Evolutionary conservation across 2,329 filamentous ascomycete species (phyloP).

Genomic region (Talaromyces sp.): DNA sequence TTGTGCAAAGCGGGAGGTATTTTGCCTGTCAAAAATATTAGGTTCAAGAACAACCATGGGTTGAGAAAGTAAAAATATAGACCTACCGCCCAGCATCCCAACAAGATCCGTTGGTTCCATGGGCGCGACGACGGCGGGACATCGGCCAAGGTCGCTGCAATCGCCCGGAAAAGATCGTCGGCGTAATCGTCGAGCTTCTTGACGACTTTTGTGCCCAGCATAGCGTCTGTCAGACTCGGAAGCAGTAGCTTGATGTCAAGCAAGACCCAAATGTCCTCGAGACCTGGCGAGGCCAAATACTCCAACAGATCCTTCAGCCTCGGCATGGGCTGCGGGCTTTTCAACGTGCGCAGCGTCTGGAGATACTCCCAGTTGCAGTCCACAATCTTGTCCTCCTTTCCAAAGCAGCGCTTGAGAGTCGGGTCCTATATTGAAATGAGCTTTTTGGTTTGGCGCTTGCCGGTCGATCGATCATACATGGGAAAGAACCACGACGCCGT

Average conservation of each 20-base stretch:
- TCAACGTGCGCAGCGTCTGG: conserved; percentile 60
- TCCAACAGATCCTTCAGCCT: conserved; percentile 67
- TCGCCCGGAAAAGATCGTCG: conserved; percentile 62
- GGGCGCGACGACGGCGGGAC: conserved; percentile 45
- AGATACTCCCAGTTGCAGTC: conserved; percentile 75
- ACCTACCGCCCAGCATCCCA: conserved; percentile 75
- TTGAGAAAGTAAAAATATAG: conserved; percentile 25
- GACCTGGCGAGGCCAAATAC: conserved; percentile 61
- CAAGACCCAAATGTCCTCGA: conserved; percentile 70
- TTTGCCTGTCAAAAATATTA: conserved; percentile 20
- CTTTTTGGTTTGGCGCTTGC: not conserved
- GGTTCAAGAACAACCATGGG: conserved; percentile 31
- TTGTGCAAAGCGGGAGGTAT: conserved; percentile 61
- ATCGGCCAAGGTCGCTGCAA: conserved; percentile 58
- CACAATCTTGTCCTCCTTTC: conserved; percentile 63
- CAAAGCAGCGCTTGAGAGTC: conserved; percentile 75
- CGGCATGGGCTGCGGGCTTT: conserved; percentile 66
- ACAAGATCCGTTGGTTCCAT: conserved; percentile 69
- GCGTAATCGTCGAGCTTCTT: conserved; percentile 39
- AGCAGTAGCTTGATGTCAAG: conserved; percentile 76
- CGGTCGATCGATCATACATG: conserved; percentile 50
- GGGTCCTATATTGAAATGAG: conserved; percentile 53
- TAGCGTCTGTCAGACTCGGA: not conserved
- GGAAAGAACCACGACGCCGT: conserved; percentile 78
- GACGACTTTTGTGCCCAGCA: conserved; percentile 3